phyloP scores from a whole-genome alignment of 768 basidiomycete genomes.

The Trametes sanguinea region DNA sequence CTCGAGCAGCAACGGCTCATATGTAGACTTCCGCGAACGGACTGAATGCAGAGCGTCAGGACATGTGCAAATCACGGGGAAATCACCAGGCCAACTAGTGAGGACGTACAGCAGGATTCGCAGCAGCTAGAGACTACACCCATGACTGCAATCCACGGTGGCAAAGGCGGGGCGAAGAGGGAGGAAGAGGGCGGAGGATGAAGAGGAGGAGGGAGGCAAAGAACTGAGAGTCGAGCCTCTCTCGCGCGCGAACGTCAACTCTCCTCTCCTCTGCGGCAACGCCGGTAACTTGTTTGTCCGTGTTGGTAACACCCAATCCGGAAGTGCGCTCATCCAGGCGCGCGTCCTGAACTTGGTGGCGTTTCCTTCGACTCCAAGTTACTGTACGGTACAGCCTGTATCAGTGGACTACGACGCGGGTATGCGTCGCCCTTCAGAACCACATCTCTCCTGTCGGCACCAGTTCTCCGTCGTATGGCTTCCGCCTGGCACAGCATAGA shows the following conservation, averaged over 20 bases:
- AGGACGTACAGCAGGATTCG: conserved; percentile 73
- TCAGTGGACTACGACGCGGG: too few relatives aligned
- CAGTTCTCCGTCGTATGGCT: too few relatives aligned
- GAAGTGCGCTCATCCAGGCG: not conserved
- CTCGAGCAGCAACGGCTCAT: conserved; percentile 84
- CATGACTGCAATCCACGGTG: conserved; percentile 44
- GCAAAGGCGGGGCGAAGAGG: conserved; percentile 13
- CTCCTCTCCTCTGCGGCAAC: not conserved
- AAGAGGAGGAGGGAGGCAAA: conserved; percentile 7
- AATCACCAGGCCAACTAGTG: not conserved
- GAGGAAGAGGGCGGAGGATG: conserved; percentile 8
- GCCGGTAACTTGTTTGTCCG: conserved; percentile 19
- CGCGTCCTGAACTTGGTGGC: not conserved
- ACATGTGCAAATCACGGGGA: conserved; percentile 9
- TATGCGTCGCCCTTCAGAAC: too few relatives aligned
- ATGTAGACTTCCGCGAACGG: conserved; percentile 78
- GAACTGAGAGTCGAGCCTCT: conserved; percentile 19
- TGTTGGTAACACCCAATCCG: conserved; percentile 12
- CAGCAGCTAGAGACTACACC: conserved; percentile 81
- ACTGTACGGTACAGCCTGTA: too few relatives aligned
- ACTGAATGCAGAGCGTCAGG: conserved; percentile 47
- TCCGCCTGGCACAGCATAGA: not conserved
- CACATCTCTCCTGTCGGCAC: too few relatives aligned
- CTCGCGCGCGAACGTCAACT: conserved; percentile 14
- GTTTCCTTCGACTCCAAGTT: too few relatives aligned